Evolutionary conservation across 176 grass and related monocot species (phyloP).

Genomic region (Guadua angustifolia): DNA sequence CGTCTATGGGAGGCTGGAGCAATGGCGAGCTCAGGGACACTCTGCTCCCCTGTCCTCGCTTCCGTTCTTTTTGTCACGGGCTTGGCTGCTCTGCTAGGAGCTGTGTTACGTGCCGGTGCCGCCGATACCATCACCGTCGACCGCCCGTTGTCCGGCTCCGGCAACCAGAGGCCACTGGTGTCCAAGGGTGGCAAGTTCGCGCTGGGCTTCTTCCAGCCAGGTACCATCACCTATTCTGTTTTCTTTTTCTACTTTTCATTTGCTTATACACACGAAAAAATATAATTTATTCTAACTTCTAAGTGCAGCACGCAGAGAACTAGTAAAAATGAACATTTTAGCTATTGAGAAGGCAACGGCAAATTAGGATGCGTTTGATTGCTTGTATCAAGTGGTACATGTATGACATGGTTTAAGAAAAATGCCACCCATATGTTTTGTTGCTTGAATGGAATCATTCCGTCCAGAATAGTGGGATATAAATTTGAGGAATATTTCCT

Average conservation of each 20-base stretch:
- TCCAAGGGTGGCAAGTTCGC: conserved; percentile 8
- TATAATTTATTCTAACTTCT: background rate
- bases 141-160: background rate
- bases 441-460: too few relatives aligned
- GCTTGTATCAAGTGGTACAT: too few relatives aligned
- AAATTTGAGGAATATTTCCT: too few relatives aligned
- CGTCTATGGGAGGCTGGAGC: background rate
- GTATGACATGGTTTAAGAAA: too few relatives aligned
- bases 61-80: background rate
- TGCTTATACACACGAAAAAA: background rate
- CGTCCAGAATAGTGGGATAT: too few relatives aligned
- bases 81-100: background rate
- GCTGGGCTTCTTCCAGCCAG: conserved; percentile 32
- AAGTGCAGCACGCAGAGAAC: too few relatives aligned
- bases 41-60: background rate
- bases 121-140: background rate
- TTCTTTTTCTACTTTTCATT: background rate
- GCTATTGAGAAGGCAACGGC: too few relatives aligned
- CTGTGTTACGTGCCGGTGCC: background rate
- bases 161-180: background rate
- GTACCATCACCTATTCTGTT: background rate
- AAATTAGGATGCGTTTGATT: too few relatives aligned
- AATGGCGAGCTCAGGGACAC: background rate
- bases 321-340: too few relatives aligned
- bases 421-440: too few relatives aligned